Evolutionary conservation across 306 rosid genomes (phyloP).

Genomic region (Vigna nakashimae): DNA sequence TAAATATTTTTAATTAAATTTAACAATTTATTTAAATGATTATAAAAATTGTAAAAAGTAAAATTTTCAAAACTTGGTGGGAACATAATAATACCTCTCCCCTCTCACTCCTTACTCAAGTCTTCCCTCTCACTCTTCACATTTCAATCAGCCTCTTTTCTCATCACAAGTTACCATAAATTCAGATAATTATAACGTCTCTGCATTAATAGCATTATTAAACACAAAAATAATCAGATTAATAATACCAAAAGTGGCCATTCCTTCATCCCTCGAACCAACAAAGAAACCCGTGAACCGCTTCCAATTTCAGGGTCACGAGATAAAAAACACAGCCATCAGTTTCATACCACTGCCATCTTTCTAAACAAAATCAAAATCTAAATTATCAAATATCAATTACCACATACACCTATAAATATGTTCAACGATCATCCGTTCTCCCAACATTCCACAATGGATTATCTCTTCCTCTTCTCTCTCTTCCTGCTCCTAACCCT

Average conservation of each 20-base stretch:
- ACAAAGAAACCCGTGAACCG: slow-evolving; percentile 22
- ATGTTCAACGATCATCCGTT: background rate
- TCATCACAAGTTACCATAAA: too few species aligned
- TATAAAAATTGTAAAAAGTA: too few species aligned
- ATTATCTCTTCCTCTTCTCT: slow-evolving; percentile 55
- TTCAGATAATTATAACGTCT: too few species aligned
- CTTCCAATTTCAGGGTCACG: background rate
- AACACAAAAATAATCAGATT: background rate
- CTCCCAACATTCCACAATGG: slow-evolving; percentile 46
- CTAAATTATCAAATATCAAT: background rate
- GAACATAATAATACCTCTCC: too few species aligned
- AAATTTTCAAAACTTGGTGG: too few species aligned
- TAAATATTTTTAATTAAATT: too few species aligned
- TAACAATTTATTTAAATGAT: too few species aligned
- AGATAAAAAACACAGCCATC: background rate
- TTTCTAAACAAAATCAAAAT: background rate
- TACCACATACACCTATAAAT: background rate
- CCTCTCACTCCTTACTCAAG: too few species aligned
- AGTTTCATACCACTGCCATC: background rate
- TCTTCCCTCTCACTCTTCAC: too few species aligned
- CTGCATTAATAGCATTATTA: too few species aligned
- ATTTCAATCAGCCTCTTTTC: too few species aligned
- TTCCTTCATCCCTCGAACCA: background rate
- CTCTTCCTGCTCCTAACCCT: slow-evolving; percentile 54
- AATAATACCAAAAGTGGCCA: background rate